Percentiles rank a stretch among this genome's conserved stretches.
Conservation (phyloP, 257 asterid species). For the Nicotiana undulata region DNA sequence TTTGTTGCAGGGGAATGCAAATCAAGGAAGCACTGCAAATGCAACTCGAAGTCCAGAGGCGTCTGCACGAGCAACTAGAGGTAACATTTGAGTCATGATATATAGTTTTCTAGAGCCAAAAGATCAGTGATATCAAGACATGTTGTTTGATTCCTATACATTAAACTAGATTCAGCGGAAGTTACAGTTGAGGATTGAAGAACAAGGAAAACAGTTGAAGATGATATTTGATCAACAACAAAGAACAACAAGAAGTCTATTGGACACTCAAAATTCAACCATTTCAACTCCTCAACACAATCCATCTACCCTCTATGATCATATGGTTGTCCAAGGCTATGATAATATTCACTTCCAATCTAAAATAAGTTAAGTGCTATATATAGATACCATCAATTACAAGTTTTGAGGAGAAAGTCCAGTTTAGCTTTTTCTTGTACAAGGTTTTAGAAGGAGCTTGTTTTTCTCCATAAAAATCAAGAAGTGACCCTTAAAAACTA, state of each 20-base stretch:
- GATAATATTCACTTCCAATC: conserved; percentile 36
- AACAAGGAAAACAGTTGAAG: conserved; percentile 31
- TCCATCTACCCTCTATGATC: conserved; percentile 24
- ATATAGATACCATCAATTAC: background rate
- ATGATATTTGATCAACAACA: conserved; percentile 44
- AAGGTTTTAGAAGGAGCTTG: too few relatives aligned
- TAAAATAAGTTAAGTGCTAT: background rate
- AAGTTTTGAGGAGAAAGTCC: background rate
- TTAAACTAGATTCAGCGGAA: conserved; percentile 41
- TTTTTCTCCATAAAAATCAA: too few relatives aligned
- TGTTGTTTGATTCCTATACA: background rate
- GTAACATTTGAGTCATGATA: conserved; percentile 18
- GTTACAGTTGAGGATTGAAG: conserved; percentile 67
- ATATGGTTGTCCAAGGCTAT: conserved; percentile 26
- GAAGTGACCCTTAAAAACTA: too few relatives aligned
- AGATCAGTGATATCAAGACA: background rate
- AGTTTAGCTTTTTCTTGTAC: too few relatives aligned
- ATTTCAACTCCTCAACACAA: conserved; percentile 12
- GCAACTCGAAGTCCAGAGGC: conserved; percentile 60
- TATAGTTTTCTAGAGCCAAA: background rate
- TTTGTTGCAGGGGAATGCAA: conserved; percentile 46
- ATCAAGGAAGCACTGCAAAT: conserved; percentile 64
- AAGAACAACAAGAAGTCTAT: conserved; percentile 24
- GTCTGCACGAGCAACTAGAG: conserved; percentile 29
- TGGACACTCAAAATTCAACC: conserved; percentile 24